Evolutionary conservation across 2,329 filamentous ascomycete genomes (phyloP), one percentile per base, ranked within the genome.

Genomic region (Hypoxylon sp.): DNA sequence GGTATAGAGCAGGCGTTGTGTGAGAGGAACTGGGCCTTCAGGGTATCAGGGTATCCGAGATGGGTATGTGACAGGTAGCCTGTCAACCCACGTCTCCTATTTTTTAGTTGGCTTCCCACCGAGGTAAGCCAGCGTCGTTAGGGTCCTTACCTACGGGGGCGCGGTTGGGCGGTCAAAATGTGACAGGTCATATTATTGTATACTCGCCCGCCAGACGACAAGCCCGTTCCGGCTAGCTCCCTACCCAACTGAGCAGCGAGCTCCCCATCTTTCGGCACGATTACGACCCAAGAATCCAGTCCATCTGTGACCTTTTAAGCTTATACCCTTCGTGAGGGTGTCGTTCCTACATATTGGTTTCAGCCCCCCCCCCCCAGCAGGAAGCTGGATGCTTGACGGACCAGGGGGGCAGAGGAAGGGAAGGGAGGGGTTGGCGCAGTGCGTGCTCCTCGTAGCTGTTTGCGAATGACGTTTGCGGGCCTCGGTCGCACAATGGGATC

Each of bases 151-250:
- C 48, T 52, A 53, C 21, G 57, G 38, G 55, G 55, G 58, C 55
- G 55, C 55, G 58, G 58, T 59, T 59, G 55, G 58, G 58, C 58
- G 55, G 54, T 56, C 61, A 53, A n/a, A 57, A 64, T 62, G 43
- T 64, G 61, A 64, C 55, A 35, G 27, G 49, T 64, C 61, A 64
- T 40, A 50, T 61, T 47, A 37, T 35, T 35, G 38, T 49, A 46
- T 58, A 46, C 35, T 42, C 53, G 55, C 51, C 59, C 49, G 51
- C 27, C 51, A 49, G 46, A 45, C 37, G 43, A 55, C 51, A 55
- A n/a, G 41, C 61, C 61, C 42, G 48, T 64, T 64, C 55, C 49
- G 61, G 61, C 55, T 64, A 64, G 61, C 52, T 59, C 42, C 43
- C 55, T 56, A 57, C 51, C 60, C 57, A 60, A 63, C 57, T 57